Evolutionary conservation across 352 stramenopile genomes (phyloP), one percentile per base, ranked within the genome.

Genomic region (Phytophthora cajani): DNA sequence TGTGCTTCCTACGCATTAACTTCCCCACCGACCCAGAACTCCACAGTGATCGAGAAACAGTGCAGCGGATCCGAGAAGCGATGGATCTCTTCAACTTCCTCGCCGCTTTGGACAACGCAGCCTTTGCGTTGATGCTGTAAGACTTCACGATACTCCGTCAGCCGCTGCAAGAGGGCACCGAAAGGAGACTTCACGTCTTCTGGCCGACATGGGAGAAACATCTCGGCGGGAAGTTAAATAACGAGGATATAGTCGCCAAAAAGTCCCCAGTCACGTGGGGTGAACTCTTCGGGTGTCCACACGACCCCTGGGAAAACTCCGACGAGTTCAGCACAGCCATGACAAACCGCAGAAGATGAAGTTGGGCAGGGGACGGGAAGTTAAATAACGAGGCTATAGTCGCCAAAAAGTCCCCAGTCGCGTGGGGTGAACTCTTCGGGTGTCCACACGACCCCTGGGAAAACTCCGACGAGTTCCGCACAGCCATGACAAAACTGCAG

Each of bases 361-460:
- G 23, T 25, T 55, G 49, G 49, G 49, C 9, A 33, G 17, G 49
- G 49, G 30, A 12, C 27, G 50, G 21, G 11, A 36, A 9, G 10
- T 36, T 57, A 16, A 12, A 11, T 2, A 40, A 14, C 9, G 25
- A 17, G 0, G 50, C 40, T 14, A 11, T 27, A 21, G 25, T 57
- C 25, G 50, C 21, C 21, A 38, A 11, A 40, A 19, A 57, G 11
- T 17, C 25, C 16, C 14, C 23, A 6, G 50, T 57, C 3, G 42
- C 50, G 7, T 57, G 50, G 50, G 50, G 50, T 4, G 21, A 57
- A 7, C 23, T 57, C 16, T 57, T 57, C 25, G 50, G 50, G 12
- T 57, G 50, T 23, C 50, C 50, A 8, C 25, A 57, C 14, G 50
- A 57, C 21, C 50, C 50, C 25, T 40, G 50, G 50, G 50, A 23